Evolutionary conservation across 148 eudicot species (phyloP), one percentile per base, ranked within the genome.

Genomic region (Vaccinium myrtillus): DNA sequence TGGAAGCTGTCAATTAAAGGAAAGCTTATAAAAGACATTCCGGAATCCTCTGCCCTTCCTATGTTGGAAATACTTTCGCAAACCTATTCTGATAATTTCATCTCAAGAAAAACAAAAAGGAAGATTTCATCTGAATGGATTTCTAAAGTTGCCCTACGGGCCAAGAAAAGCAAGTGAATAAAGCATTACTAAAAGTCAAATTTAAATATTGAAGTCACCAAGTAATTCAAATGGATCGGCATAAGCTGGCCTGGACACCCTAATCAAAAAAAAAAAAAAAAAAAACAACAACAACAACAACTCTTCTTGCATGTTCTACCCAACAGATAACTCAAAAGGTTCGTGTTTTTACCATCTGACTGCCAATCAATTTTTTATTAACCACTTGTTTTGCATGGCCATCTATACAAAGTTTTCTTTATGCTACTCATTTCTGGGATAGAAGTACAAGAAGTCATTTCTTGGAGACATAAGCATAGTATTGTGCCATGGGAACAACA

Each of bases 401-500:
- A 81, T 88, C 90, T 91, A 90, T 90, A 91, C 91, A 92, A 82
- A 27, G 83, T 78, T 85, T 75, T 86, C 85, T 82, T 81, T 77
- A 83, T 21, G 73, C 27, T 78, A 74, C 65, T 50, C 61, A 63
- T 78, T 61, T 58, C 5, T 67, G 46, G 15, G 63, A 59, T 58
- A 69, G 30, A 69, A 69, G 36, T 25, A 11, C 18, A 43, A 25
- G 55, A 43, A n/a, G 55, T 91, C 91, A 97, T 81, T 94, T 97
- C 89, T 82, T 90, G 51, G 99, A 97, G 65, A 97, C 92, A 90
- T 97, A 97, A 48, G 99, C 99, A 84, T 95, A 97, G 91, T 95
- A 97, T 87, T 97, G 99, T 43, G 96, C 99, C 99, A 97, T 97
- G 80, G 99, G 99, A 86, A 97, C 99, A 69, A 97, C 98, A 61